phyloP scores from a whole-genome alignment of 345 rosid species.

The Sonneratia caseolaris region DNA sequence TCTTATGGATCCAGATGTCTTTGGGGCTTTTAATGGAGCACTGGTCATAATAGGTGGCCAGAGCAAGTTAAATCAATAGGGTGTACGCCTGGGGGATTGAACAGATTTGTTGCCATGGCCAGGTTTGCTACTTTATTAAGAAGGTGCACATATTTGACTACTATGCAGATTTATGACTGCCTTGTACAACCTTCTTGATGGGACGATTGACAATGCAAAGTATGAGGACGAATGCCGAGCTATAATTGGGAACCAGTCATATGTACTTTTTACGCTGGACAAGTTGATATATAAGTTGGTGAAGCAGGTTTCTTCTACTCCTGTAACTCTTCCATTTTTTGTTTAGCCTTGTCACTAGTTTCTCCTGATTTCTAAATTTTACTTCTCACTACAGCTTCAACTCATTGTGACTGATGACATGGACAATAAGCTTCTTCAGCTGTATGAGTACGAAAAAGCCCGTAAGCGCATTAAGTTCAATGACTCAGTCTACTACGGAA shows the following conservation, averaged over 20 bases:
- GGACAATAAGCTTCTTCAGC: slow-evolving; percentile 78
- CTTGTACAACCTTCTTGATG: slow-evolving; percentile 82
- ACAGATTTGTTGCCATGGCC: neutral
- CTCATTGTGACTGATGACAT: slow-evolving; percentile 76
- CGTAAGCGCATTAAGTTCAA: slow-evolving; percentile 46
- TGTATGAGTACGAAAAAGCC: slow-evolving; percentile 70
- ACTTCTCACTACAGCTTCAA: slow-evolving; percentile 62
- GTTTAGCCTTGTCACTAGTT: slow-evolving; percentile 8
- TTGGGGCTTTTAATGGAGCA: neutral
- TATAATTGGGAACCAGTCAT: slow-evolving; percentile 85
- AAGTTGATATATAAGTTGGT: slow-evolving; percentile 82
- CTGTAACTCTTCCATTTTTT: neutral
- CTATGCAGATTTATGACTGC: slow-evolving; percentile 62
- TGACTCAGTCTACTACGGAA: slow-evolving; percentile 72
- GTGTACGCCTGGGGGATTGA: neutral
- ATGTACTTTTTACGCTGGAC: slow-evolving; percentile 82
- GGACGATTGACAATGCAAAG: slow-evolving; percentile 76
- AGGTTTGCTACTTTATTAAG: slow-evolving; percentile 1
- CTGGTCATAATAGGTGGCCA: too few species aligned
- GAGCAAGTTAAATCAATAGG: too few species aligned
- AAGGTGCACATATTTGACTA: neutral
- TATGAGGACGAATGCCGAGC: slow-evolving; percentile 98
- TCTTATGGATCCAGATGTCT: neutral
- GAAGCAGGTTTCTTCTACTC: slow-evolving; percentile 56
- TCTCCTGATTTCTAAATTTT: slow-evolving; percentile 10